These are phyloP conservation scores for Seiridium unicorne DNA, from an alignment of 2,329 filamentous ascomycete species.

Conservation along the genomic window DNA sequence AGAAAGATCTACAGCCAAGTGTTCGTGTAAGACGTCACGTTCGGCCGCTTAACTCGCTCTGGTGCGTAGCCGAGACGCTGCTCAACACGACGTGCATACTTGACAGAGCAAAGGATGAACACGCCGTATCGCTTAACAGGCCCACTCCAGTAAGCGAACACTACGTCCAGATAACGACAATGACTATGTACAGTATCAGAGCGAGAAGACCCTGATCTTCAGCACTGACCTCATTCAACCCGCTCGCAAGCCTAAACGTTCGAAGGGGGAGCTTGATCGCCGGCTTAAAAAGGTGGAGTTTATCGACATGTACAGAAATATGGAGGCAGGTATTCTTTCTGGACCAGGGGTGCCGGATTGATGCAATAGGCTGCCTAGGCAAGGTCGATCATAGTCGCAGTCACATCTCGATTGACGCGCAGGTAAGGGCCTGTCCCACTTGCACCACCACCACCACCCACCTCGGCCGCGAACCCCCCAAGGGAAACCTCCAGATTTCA, in stretches of 20 bases:
- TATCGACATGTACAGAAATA: background rate
- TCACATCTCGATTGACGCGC: background rate
- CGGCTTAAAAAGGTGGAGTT: background rate
- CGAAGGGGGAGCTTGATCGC: background rate
- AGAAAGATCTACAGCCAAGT: background rate
- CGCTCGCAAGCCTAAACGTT: background rate
- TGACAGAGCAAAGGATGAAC: background rate
- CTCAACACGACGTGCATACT: background rate
- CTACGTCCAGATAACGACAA: background rate
- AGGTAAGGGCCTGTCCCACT: background rate
- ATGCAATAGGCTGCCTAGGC: background rate
- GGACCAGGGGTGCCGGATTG: background rate
- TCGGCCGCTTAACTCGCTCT: background rate
- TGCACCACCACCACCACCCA: background rate
- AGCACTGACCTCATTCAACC: background rate
- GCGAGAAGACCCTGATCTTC: background rate
- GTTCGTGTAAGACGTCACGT: background rate
- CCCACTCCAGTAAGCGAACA: background rate
- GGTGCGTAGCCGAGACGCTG: background rate
- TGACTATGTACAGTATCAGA: too few species aligned
- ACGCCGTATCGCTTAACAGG: background rate
- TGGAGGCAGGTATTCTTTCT: background rate
- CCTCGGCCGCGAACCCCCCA: background rate
- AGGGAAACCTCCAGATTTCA: background rate
- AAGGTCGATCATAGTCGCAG: background rate